Evolutionary conservation across 352 stramenopile species (phyloP).

Genomic region (Phytophthora lateralis): DNA sequence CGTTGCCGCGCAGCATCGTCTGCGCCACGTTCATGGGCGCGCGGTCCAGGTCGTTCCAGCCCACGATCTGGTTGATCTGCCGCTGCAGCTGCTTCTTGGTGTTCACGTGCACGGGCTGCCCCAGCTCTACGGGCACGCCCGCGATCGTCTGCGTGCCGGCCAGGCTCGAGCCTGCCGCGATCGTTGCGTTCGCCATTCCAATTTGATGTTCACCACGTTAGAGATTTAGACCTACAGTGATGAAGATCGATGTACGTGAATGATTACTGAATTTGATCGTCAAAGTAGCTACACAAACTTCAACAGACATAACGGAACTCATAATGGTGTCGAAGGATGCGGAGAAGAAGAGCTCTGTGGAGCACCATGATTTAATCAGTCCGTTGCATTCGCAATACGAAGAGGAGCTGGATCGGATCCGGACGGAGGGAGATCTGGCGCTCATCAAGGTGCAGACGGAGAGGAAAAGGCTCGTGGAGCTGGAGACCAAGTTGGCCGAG

Average conservation of each 20-base stretch:
- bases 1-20: constrained; percentile 72
- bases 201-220: not conserved
- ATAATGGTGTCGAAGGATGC: constrained; percentile 6
- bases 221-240: not conserved
- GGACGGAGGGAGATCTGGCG: constrained; percentile 65
- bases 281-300: constrained; percentile 1
- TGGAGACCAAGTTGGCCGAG: constrained; percentile 88
- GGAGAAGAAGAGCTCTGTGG: constrained; percentile 7
- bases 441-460: constrained; percentile 84
- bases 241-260: not conserved
- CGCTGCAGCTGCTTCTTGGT: constrained; percentile 84
- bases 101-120: constrained; percentile 63
- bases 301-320: not conserved
- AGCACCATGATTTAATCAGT: constrained; percentile 14
- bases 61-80: constrained; percentile 83
- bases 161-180: not conserved
- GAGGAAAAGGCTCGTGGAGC: constrained; percentile 83
- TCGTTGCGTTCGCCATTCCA: constrained; percentile 2
- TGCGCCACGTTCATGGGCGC: constrained; percentile 76
- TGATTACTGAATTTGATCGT: not conserved
- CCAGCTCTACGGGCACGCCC: constrained; percentile 69
- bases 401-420: constrained; percentile 90
- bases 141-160: constrained; percentile 38
- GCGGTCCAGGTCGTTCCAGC: constrained; percentile 78
- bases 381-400: constrained; percentile 44